A percentile compares a stretch with the other conserved stretches of the same genome.
Conservation (phyloP, 805 yeast genomes). For the Saccharomyces eubayanus region DNA sequence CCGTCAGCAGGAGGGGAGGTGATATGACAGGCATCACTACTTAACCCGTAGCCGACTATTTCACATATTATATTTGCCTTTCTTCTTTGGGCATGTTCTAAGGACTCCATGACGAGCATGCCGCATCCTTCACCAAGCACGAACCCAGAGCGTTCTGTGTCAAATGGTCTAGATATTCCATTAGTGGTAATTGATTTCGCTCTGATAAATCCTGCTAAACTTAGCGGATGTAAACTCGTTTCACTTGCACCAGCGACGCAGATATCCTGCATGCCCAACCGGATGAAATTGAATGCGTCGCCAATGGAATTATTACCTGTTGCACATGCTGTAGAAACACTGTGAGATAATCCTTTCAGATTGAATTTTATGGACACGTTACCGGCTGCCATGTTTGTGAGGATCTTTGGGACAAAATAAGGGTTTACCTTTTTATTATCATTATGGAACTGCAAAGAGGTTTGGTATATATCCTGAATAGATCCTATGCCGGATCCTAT, state of each 20-base stretch:
- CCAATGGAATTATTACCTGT: slow-evolving; percentile 93
- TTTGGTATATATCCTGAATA: slow-evolving; percentile 52
- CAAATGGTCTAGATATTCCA: slow-evolving; percentile 82
- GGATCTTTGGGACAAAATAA: slow-evolving; percentile 70
- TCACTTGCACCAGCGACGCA: slow-evolving; percentile 96
- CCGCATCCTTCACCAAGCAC: slow-evolving; percentile 94
- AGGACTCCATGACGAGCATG: slow-evolving; percentile 62
- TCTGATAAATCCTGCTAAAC: slow-evolving; percentile 84
- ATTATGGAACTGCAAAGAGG: slow-evolving; percentile 32
- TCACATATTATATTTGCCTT: slow-evolving; percentile 71
- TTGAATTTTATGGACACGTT: slow-evolving; percentile 73
- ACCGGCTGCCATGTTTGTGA: slow-evolving; percentile 93
- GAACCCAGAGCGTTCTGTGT: slow-evolving; percentile 68
- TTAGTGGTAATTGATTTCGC: slow-evolving; percentile 67
- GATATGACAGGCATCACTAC: slow-evolving; percentile 88
- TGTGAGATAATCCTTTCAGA: slow-evolving; percentile 76
- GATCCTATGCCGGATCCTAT: slow-evolving; percentile 93
- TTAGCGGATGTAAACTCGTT: slow-evolving; percentile 74
- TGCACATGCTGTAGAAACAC: slow-evolving; percentile 93
- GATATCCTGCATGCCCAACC: slow-evolving; percentile 71
- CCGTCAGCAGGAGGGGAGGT: slow-evolving; percentile 86
- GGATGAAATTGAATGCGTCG: slow-evolving; percentile 78
- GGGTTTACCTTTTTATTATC: slow-evolving; percentile 53
- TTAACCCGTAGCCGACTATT: slow-evolving; percentile 77
- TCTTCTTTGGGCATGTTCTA: slow-evolving; percentile 64